These are phyloP conservation scores for Chlamydomonas eustigma DNA, from an alignment of 139 green algal genomes.

Conservation along the genomic window DNA sequence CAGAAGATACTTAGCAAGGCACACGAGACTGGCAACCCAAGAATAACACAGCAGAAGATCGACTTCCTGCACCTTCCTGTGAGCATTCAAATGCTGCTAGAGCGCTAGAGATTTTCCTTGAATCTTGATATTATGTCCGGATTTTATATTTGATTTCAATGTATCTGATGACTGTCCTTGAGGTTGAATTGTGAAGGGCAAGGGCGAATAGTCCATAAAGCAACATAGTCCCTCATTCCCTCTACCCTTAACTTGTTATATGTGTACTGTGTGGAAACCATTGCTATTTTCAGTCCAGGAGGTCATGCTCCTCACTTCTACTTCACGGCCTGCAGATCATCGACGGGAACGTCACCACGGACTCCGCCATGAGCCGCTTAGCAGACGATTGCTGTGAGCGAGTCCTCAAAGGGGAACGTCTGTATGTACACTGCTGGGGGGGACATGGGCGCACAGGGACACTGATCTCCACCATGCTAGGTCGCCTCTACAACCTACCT, in stretches of 20 bases:
- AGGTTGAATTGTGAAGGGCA: no score
- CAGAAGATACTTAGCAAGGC: constrained; percentile 67
- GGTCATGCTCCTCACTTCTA: background rate
- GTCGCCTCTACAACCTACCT: constrained; percentile 62
- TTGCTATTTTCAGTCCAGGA: background rate
- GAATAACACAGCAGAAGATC: constrained; percentile 64
- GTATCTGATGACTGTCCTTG: no score
- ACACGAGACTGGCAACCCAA: constrained; percentile 42
- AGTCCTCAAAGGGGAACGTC: constrained; percentile 54
- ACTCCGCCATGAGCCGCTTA: constrained; percentile 51
- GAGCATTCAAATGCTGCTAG: no score
- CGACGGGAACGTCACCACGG: constrained; percentile 69
- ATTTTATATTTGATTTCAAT: no score
- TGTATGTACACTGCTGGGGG: constrained; percentile 85
- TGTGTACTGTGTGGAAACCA: no score
- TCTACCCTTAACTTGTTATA: no score
- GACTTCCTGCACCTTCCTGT: constrained; percentile 78
- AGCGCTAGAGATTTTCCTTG: no score
- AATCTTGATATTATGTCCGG: no score
- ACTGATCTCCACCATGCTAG: constrained; percentile 66
- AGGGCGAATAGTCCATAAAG: no score
- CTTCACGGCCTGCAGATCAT: constrained; percentile 42
- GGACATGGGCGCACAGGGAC: constrained; percentile 59
- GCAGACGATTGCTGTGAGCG: constrained; percentile 75
- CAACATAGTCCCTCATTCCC: no score